Percentiles rank a stretch among this genome's conserved stretches.
Conservation (phyloP, 805 yeast species). For the Wickerhamomyces mucosus region DNA sequence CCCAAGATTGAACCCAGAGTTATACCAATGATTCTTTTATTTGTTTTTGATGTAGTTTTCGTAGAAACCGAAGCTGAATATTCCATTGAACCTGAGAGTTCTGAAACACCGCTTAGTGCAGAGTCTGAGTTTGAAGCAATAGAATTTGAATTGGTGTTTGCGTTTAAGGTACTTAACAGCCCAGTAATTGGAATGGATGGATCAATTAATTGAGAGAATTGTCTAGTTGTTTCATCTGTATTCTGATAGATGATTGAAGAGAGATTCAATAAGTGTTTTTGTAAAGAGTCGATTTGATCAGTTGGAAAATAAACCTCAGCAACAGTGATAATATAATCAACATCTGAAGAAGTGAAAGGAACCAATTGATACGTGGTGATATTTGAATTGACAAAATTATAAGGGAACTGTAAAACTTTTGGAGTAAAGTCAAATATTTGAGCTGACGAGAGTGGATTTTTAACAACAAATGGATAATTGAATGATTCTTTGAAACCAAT, state of each 20-base stretch:
- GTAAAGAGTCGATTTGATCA: constrained; percentile 37
- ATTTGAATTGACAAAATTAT: constrained; percentile 29
- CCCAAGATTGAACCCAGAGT: constrained; percentile 81
- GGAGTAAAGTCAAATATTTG: constrained; percentile 84
- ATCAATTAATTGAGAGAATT: constrained; percentile 67
- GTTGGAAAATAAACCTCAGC: constrained; percentile 82
- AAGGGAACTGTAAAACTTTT: constrained; percentile 55
- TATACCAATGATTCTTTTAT: constrained; percentile 57
- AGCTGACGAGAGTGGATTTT: constrained; percentile 65
- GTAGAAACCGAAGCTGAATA: constrained; percentile 16
- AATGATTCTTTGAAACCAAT: constrained; percentile 72
- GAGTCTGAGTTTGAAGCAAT: background rate
- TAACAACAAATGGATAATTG: constrained; percentile 78
- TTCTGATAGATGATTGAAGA: constrained; percentile 54
- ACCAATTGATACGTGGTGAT: constrained; percentile 60
- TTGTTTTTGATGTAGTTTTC: constrained; percentile 5
- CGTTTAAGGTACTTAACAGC: constrained; percentile 16
- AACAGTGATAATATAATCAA: constrained; percentile 69
- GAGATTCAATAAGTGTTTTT: constrained; percentile 36
- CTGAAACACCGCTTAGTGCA: constrained; percentile 4
- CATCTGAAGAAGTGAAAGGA: constrained; percentile 55
- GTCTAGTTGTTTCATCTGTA: constrained; percentile 41
- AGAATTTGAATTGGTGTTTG: constrained; percentile 7
- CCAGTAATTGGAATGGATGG: constrained; percentile 51
- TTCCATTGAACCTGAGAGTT: constrained; percentile 22